Evolutionary conservation across 495 filamentous ascomycete species (phyloP).

Genomic region (Neurospora terricola): DNA sequence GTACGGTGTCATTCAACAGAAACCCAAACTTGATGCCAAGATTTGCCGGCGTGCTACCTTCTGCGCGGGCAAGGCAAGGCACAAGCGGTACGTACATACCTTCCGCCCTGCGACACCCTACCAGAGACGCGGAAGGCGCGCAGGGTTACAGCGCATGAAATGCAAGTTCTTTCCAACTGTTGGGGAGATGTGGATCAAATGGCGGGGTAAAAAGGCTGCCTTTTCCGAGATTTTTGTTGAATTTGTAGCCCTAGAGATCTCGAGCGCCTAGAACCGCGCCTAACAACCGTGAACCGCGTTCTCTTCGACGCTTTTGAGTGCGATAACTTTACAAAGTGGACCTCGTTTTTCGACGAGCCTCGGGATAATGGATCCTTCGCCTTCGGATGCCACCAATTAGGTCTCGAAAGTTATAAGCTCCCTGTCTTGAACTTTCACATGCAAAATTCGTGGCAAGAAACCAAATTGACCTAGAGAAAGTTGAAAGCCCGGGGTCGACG

Average conservation of each 20-base stretch:
- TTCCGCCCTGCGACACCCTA: background rate
- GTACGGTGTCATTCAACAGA: background rate
- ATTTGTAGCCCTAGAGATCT: background rate
- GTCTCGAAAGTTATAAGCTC: background rate
- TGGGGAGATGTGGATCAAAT: slow-evolving; percentile 13
- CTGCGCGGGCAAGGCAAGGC: background rate
- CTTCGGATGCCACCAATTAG: background rate
- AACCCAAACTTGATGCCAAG: background rate
- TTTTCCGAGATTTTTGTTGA: slow-evolving; percentile 1
- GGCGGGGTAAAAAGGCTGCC: background rate
- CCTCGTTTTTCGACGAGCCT: background rate
- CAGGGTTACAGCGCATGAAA: slow-evolving; percentile 4
- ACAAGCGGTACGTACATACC: background rate
- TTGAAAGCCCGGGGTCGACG: background rate
- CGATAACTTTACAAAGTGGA: background rate
- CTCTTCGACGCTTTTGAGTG: background rate
- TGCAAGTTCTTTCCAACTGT: slow-evolving; percentile 11
- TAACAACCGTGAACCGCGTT: background rate
- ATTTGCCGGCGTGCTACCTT: background rate
- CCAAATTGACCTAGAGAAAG: background rate
- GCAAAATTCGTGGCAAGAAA: background rate
- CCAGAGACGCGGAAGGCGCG: background rate
- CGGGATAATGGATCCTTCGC: background rate
- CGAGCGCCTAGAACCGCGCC: background rate
- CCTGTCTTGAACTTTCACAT: background rate